Evolutionary conservation across 371 early-diverging fungal genomes (phyloP).

Genomic region (Mortierella sp.): DNA sequence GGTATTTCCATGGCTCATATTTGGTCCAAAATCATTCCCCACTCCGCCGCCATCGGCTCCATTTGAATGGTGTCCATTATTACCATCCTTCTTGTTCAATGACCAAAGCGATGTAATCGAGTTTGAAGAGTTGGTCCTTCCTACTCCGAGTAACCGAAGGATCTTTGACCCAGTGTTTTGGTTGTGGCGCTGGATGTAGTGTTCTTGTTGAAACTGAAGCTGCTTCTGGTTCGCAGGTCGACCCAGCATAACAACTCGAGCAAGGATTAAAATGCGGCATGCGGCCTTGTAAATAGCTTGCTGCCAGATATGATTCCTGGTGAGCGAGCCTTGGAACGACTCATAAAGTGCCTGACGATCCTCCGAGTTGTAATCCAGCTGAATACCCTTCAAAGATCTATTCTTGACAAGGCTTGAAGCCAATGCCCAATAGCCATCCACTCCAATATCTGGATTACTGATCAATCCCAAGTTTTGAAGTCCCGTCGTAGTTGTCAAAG

Average conservation of each 20-base stretch:
- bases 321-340: conserved; percentile 57
- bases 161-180: conserved; percentile 55
- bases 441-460: conserved; percentile 55
- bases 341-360: conserved; percentile 57
- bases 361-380: conserved; percentile 59
- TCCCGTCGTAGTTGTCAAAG: conserved; percentile 39
- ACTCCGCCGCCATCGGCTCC: conserved; percentile 37
- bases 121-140: conserved; percentile 45
- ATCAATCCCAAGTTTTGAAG: conserved; percentile 55
- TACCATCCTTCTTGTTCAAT: conserved; percentile 19
- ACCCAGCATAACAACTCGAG: conserved; percentile 52
- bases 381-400: conserved; percentile 56
- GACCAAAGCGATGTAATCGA: conserved; percentile 39
- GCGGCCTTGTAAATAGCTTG: conserved; percentile 57
- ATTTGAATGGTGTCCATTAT: conserved; percentile 26
- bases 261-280: conserved; percentile 52
- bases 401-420: conserved; percentile 51
- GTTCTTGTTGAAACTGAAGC: conserved; percentile 39
- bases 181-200: conserved; percentile 42
- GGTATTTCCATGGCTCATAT: conserved; percentile 35
- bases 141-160: conserved; percentile 38
- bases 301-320: conserved; percentile 59
- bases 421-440: conserved; percentile 57
- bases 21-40: conserved; percentile 24
- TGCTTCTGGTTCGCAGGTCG: conserved; percentile 44